phyloP scores from a whole-genome alignment of 257 asterid genomes.

The Eucommia ulmoides region DNA sequence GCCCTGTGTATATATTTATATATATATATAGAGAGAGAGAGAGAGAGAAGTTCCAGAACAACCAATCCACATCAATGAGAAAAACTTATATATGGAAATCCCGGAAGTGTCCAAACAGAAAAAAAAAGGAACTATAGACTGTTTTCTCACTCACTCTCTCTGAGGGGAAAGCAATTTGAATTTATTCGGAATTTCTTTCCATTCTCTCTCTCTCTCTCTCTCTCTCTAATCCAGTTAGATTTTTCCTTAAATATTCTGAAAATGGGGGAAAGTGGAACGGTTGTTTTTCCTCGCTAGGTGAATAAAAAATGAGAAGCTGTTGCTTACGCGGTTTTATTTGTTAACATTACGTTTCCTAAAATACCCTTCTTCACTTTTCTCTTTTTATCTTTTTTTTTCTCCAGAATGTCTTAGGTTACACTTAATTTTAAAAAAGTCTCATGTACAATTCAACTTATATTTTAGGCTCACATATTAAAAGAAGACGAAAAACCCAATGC shows the following conservation, averaged over 20 bases:
- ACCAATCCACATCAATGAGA: constrained; percentile 21
- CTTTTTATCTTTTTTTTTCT: too few relatives aligned
- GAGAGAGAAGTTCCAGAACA: constrained; percentile 12
- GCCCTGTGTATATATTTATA: constrained; percentile 32
- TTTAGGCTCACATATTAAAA: too few relatives aligned
- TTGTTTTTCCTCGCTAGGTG: too few relatives aligned
- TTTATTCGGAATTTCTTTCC: constrained; percentile 15
- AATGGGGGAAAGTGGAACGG: too few relatives aligned
- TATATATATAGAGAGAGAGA: constrained; percentile 11
- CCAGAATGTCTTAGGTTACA: too few relatives aligned
- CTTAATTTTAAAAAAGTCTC: too few relatives aligned
- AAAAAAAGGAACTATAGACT: background rate
- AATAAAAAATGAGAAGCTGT: too few relatives aligned
- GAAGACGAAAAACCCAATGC: too few relatives aligned
- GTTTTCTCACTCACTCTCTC: constrained; percentile 6
- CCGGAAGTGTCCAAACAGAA: constrained; percentile 17
- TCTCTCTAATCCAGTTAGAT: constrained; percentile 20
- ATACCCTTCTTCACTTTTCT: too few relatives aligned
- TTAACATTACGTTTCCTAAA: too few relatives aligned
- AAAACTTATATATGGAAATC: constrained; percentile 25
- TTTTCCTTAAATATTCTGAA: constrained; percentile 19
- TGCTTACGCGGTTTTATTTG: too few relatives aligned
- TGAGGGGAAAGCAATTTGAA: background rate
- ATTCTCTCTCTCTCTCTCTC: constrained; percentile 5
- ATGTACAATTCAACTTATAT: too few relatives aligned